A percentile compares a stretch with the other conserved stretches of the same genome.
phyloP scores from a whole-genome alignment of 352 stramenopile genomes.

The Globisporangium middletonii region DNA sequence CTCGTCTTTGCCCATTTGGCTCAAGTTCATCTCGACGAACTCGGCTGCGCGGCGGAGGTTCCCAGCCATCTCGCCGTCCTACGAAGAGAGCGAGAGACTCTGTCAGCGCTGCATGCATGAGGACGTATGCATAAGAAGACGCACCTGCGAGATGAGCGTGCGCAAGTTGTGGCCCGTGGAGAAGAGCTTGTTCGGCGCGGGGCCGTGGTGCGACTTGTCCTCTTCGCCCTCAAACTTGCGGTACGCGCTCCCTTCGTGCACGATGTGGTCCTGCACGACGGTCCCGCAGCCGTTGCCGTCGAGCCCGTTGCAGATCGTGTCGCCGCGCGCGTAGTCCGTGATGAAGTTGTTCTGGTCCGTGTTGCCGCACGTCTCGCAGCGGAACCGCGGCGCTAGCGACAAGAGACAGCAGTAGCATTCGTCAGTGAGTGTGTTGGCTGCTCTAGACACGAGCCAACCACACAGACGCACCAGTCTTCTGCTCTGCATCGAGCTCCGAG shows the following conservation, averaged over 20 bases:
- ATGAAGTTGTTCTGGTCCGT: constrained; percentile 89
- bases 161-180: constrained; percentile 94
- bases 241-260: constrained; percentile 94
- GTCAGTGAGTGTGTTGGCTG: not conserved
- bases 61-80: constrained; percentile 84
- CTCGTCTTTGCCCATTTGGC: constrained; percentile 96
- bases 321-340: constrained; percentile 81
- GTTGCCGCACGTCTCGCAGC: constrained; percentile 84
- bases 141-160: constrained; percentile 90
- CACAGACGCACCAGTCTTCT: constrained; percentile 59
- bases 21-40: constrained; percentile 96
- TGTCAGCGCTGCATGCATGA: not conserved
- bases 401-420: not conserved
- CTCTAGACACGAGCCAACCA: not conserved
- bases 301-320: constrained; percentile 85
- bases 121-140: too few species aligned
- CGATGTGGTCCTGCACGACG: constrained; percentile 93
- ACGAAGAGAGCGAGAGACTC: constrained; percentile 3
- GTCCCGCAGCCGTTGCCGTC: constrained; percentile 90
- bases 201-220: constrained; percentile 95
- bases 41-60: constrained; percentile 80
- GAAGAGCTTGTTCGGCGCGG: constrained; percentile 93
- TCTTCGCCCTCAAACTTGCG: constrained; percentile 97
- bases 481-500: constrained; percentile 77
- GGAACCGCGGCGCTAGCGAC: constrained; percentile 57